These are phyloP conservation scores for Medicago ruthenica DNA, from an alignment of 306 rosid species.

Conservation along the genomic window DNA sequence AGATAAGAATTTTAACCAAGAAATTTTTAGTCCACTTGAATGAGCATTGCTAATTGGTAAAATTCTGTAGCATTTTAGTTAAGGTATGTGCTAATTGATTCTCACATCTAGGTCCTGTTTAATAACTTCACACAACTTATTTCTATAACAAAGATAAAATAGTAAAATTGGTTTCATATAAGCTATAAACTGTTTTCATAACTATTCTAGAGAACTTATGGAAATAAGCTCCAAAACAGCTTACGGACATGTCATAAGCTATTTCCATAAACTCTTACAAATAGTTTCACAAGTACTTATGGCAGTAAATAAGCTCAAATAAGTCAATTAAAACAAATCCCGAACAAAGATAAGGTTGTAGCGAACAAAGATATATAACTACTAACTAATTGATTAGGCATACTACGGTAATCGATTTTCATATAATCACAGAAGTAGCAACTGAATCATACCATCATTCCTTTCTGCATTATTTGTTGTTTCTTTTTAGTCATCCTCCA, in stretches of 20 bases:
- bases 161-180: background rate
- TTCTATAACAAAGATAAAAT: background rate
- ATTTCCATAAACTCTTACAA: background rate
- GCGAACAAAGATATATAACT: background rate
- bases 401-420: constrained; percentile 8
- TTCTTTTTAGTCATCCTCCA: constrained; percentile 63
- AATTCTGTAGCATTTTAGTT: background rate
- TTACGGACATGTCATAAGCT: background rate
- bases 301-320: background rate
- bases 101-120: background rate
- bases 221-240: background rate
- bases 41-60: background rate
- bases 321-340: background rate
- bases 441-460: constrained; percentile 61
- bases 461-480: constrained; percentile 65
- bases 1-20: background rate
- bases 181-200: background rate
- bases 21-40: constrained; percentile 1
- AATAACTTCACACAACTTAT: no score
- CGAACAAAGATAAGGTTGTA: background rate
- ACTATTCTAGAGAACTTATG: background rate
- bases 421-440: constrained; percentile 35
- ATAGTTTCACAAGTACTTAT: background rate
- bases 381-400: background rate
- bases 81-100: constrained; percentile 2